Conservation (phyloP, 345 rosid species). For the Lumnitzera racemosa region DNA sequence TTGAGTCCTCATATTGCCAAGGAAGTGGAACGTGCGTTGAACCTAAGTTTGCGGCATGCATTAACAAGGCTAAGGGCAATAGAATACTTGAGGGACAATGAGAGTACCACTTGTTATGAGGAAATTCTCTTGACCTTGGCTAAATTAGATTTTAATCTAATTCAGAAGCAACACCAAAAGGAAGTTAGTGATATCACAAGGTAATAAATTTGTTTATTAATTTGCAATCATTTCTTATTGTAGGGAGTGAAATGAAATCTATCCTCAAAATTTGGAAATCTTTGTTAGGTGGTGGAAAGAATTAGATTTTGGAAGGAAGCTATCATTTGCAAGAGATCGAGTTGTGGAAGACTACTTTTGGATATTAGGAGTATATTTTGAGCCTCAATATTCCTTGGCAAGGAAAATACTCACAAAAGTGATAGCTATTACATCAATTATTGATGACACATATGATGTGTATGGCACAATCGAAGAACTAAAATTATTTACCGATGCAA, state of each 20-base stretch:
- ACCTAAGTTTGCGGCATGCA: constrained; percentile 6
- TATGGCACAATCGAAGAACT: neutral
- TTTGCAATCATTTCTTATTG: too few species aligned
- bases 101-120: neutral
- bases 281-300: constrained; percentile 16
- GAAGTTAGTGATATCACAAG: constrained; percentile 3
- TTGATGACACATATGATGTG: constrained; percentile 2
- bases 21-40: constrained; percentile 6
- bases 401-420: neutral
- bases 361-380: constrained; percentile 5
- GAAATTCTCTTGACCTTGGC: constrained; percentile 6
- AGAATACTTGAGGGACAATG: constrained; percentile 4
- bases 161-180: constrained; percentile 6
- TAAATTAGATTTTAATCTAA: constrained; percentile 9
- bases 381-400: constrained; percentile 10
- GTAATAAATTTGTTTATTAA: neutral
- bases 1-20: neutral
- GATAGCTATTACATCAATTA: neutral
- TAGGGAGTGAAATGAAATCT: too few species aligned
- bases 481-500: neutral
- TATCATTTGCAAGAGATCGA: constrained; percentile 13
- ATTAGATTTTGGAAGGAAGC: neutral
- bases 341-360: constrained; percentile 9
- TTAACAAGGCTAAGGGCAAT: constrained; percentile 10
- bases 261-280: neutral